Percentiles rank a stretch among this genome's conserved stretches.
Conservation (phyloP, 2,329 filamentous ascomycete species). For the Alternaria solani region DNA sequence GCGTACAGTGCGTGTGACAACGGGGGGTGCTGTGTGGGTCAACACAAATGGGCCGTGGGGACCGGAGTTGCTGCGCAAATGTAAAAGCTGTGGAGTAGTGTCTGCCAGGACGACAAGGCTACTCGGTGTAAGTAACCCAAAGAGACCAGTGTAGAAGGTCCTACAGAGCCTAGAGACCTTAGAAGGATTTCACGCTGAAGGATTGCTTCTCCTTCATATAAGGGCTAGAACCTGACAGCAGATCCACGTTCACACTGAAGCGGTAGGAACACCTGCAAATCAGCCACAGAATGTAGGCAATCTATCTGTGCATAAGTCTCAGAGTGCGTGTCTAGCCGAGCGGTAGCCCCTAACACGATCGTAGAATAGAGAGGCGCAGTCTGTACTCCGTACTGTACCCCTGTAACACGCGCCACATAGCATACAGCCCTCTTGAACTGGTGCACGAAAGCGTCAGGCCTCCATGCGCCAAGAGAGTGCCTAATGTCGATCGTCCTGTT, state of each 20-base stretch:
- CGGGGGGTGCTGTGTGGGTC: conserved; percentile 1
- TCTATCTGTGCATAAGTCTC: neutral
- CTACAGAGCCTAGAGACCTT: neutral
- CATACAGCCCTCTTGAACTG: neutral
- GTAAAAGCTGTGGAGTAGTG: neutral
- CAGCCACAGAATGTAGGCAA: neutral
- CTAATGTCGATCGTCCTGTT: conserved; percentile 5
- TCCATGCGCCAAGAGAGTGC: neutral
- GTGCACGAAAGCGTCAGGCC: neutral
- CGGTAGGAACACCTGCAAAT: neutral
- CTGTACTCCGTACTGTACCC: neutral
- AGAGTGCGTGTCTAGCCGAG: neutral
- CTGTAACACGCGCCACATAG: neutral
- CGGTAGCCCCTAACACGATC: neutral
- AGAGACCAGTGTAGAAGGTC: conserved; percentile 1
- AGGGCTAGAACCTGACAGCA: neutral
- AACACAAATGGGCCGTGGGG: conserved; percentile 1
- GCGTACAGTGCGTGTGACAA: conserved; percentile 7
- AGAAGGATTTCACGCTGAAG: neutral
- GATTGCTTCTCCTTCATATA: neutral
- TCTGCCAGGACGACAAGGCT: neutral
- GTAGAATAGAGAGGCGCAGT: conserved; percentile 3
- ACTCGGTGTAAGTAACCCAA: neutral
- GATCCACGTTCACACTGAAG: neutral
- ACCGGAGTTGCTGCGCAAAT: conserved; percentile 3